Evolutionary conservation across 202 grass and related monocot genomes (phyloP).

Genomic region (Saccharum hybrid): DNA sequence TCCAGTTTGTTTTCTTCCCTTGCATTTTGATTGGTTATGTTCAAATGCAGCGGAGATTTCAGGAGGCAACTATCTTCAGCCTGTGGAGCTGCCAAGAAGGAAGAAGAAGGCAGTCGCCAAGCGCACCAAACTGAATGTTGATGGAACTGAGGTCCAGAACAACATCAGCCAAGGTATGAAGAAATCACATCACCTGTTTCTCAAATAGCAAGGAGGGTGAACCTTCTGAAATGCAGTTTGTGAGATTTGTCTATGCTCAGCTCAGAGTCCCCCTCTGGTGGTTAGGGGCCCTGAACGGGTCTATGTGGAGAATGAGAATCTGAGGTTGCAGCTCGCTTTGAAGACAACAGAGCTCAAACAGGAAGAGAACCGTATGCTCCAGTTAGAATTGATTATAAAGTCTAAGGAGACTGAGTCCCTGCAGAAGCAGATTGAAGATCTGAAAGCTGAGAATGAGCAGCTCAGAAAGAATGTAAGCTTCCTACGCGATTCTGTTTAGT

Average conservation of each 20-base stretch:
- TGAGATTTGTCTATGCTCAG: constrained; percentile 6
- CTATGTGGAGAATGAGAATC: background rate
- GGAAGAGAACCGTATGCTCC: background rate
- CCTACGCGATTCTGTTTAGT: background rate
- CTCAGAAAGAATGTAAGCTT: constrained; percentile 19
- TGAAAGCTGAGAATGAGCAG: constrained; percentile 34
- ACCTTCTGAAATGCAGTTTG: background rate
- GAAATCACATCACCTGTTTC: background rate
- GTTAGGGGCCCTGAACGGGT: background rate
- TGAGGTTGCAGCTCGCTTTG: constrained; percentile 29
- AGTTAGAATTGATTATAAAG: constrained; percentile 37
- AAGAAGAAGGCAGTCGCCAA: background rate
- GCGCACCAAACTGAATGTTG: background rate
- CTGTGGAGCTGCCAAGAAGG: background rate
- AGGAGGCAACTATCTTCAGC: background rate
- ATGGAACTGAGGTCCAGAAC: constrained; percentile 4
- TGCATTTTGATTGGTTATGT: background rate
- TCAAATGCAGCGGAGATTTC: background rate
- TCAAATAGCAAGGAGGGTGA: background rate
- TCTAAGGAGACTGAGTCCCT: background rate
- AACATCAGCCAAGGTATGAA: constrained; percentile 15
- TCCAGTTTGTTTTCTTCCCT: background rate
- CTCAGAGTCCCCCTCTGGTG: background rate
- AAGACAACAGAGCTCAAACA: constrained; percentile 11
- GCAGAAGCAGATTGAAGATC: constrained; percentile 15